A percentile compares a stretch with the other conserved stretches of the same genome.
These are phyloP conservation scores for Trebouxia gelatinosa DNA, from an alignment of 163 green algal genomes.

Conservation along the genomic window DNA sequence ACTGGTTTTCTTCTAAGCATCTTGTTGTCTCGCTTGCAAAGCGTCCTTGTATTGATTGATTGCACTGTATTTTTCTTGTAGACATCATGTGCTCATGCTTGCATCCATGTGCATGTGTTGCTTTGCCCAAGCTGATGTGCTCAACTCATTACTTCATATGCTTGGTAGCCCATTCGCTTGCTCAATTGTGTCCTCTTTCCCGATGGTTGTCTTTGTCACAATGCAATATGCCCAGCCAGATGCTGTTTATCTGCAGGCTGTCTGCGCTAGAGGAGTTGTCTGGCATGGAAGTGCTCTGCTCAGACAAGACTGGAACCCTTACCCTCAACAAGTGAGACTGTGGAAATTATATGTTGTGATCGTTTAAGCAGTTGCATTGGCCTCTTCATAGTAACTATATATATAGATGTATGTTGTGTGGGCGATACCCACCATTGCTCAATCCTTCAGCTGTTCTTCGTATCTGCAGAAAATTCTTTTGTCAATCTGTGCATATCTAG, in stretches of 20 bases:
- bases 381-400: neutral
- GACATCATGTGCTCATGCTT: no score
- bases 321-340: slow-evolving; percentile 66
- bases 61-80: no score
- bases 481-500: no score
- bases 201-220: neutral
- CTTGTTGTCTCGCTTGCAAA: no score
- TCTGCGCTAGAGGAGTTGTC: slow-evolving; percentile 72
- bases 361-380: neutral
- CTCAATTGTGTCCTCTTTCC: neutral
- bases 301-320: slow-evolving; percentile 78
- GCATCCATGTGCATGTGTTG: no score
- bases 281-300: slow-evolving; percentile 73
- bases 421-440: no score
- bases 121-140: no score
- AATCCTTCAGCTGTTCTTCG: no score
- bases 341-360: neutral
- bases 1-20: no score
- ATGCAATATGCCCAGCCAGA: neutral
- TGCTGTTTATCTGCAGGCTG: slow-evolving; percentile 33
- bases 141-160: neutral
- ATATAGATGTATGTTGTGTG: neutral
- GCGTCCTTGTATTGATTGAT: no score
- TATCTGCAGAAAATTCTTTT: no score
- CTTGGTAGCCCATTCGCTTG: neutral